Conservation (phyloP, 768 basidiomycete species). For the Tricholoma terreum region DNA sequence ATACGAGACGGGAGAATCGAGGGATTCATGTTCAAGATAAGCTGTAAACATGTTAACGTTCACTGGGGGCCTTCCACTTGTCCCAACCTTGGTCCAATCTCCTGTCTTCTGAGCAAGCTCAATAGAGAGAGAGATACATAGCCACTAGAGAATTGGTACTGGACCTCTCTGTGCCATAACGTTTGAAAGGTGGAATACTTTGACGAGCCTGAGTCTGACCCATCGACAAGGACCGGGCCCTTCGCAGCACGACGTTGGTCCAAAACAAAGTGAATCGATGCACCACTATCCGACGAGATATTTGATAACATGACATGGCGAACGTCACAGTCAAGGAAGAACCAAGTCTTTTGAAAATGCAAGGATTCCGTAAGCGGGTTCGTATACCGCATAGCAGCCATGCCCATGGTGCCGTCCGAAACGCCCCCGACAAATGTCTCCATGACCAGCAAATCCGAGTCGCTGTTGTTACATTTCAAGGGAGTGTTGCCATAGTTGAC, state of each 20-base stretch:
- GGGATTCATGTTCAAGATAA: conserved; percentile 32
- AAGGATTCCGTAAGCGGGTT: conserved; percentile 57
- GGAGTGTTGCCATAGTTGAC: conserved; percentile 59
- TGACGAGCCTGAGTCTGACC: conserved; percentile 7
- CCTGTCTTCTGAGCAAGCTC: conserved; percentile 47
- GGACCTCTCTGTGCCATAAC: conserved; percentile 65
- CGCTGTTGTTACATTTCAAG: conserved; percentile 44
- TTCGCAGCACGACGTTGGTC: conserved; percentile 58
- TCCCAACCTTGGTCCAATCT: conserved; percentile 62
- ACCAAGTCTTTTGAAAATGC: conserved; percentile 70
- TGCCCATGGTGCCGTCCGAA: conserved; percentile 54
- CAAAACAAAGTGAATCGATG: conserved; percentile 58
- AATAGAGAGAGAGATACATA: conserved; percentile 40
- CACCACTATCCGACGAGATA: conserved; percentile 40
- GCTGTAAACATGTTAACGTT: conserved; percentile 51
- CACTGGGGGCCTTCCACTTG: conserved; percentile 51
- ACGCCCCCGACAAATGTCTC: conserved; percentile 66
- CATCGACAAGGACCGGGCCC: conserved; percentile 46
- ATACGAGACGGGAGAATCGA: conserved; percentile 31
- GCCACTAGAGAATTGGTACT: conserved; percentile 36
- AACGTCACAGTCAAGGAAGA: conserved; percentile 63
- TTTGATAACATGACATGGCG: conserved; percentile 61
- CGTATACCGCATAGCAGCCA: conserved; percentile 65
- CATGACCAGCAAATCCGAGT: conserved; percentile 42
- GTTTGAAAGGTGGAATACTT: conserved; percentile 25